A percentile compares a stretch with the other conserved stretches of the same genome.
Conservation (phyloP, 371 early-diverging fungal genomes). For the Haplosporangium sp. region DNA sequence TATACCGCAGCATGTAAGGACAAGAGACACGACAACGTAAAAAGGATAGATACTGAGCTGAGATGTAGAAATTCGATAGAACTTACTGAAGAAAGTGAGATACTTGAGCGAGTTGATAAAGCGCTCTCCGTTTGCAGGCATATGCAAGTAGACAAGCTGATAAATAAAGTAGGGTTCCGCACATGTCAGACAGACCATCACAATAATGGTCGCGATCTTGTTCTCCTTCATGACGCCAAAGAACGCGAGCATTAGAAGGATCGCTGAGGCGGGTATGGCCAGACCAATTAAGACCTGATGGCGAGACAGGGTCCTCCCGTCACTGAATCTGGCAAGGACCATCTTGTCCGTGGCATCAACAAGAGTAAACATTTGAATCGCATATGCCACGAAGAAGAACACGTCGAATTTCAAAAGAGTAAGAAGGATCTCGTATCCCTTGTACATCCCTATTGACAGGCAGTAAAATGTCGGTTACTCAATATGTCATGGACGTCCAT, state of each 20-base stretch:
- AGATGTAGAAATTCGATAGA: too few species aligned
- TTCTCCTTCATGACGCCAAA: conserved; percentile 50
- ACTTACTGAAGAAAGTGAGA: conserved; percentile 55
- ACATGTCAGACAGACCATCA: conserved; percentile 38
- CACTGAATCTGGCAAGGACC: conserved; percentile 12
- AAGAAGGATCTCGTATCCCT: conserved; percentile 51
- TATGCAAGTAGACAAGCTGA: conserved; percentile 27
- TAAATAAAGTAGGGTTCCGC: conserved; percentile 49
- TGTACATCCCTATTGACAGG: conserved; percentile 36
- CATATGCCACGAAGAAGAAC: conserved; percentile 51
- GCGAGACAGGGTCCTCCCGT: conserved; percentile 25
- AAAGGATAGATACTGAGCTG: background rate
- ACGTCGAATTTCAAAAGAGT: conserved; percentile 50
- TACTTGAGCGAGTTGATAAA: conserved; percentile 37
- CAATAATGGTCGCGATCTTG: conserved; percentile 32
- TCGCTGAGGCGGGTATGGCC: conserved; percentile 40
- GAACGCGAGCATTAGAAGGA: conserved; percentile 42
- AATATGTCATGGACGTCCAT: background rate
- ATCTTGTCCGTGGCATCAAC: conserved; percentile 34
- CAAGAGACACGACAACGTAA: background rate
- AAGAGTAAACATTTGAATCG: conserved; percentile 44
- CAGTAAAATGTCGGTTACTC: background rate
- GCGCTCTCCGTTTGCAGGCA: conserved; percentile 8
- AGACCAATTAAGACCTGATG: conserved; percentile 42
- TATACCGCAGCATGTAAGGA: background rate